Percentiles rank a stretch among this genome's conserved stretches.
Evolutionary conservation across 352 stramenopile genomes (phyloP).

Genomic region (Thraustochytrium striatum): DNA sequence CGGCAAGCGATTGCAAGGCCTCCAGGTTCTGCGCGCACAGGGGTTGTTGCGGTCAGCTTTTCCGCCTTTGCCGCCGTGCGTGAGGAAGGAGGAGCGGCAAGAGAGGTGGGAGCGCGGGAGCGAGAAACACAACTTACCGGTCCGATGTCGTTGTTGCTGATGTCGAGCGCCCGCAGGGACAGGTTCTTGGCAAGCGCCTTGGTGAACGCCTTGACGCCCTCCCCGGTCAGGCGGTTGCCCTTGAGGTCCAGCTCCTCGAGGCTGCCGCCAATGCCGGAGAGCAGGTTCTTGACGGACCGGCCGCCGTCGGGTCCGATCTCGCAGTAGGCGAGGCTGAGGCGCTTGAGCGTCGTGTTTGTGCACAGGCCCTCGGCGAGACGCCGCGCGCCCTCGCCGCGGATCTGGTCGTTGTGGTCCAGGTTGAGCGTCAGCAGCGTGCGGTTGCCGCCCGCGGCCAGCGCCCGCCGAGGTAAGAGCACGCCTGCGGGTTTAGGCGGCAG

Average conservation of each 20-base stretch:
- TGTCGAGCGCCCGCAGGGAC: constrained; percentile 3
- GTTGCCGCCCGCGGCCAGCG: not conserved
- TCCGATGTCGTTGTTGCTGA: constrained; percentile 22
- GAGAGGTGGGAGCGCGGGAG: no score
- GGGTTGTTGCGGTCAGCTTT: no score
- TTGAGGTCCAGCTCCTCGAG: constrained; percentile 31
- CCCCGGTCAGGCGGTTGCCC: not conserved
- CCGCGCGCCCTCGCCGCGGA: not conserved
- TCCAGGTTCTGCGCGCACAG: not conserved
- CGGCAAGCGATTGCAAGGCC: not conserved
- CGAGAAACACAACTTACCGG: not conserved
- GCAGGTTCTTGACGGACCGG: constrained; percentile 18
- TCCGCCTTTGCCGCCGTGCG: no score
- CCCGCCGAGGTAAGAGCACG: not conserved
- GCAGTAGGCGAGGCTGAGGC: constrained; percentile 31
- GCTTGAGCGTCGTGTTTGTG: constrained; percentile 2
- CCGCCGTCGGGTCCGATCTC: not conserved
- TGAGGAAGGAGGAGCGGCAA: no score
- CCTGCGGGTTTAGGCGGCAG: constrained; percentile 11
- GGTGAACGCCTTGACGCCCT: not conserved
- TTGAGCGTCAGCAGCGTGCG: constrained; percentile 23
- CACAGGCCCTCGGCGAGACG: constrained; percentile 14
- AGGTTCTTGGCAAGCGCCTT: not conserved
- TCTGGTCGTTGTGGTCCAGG: constrained; percentile 18
- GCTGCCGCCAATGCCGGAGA: not conserved